Base-by-base conservation (phyloP, 2,329 filamentous ascomycete species). In the Pseudogymnoascus sp. region DNA sequence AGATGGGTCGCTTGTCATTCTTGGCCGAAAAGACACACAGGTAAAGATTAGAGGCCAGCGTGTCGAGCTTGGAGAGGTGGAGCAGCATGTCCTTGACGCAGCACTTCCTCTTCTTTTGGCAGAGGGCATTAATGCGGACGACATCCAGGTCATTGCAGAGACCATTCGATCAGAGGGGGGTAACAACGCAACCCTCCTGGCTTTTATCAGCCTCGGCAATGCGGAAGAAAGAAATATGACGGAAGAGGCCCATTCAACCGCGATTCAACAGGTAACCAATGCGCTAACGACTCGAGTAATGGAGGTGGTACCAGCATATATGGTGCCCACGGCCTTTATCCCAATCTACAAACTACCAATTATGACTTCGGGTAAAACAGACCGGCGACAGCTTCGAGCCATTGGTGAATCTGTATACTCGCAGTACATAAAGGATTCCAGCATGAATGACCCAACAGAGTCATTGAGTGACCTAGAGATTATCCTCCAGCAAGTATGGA, bases 11-110 rank as follows among this genome's bases (percentile, higher is more conserved):
- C 78, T 86, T 43, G 70, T 78, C 12, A 85, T 83, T 64, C 74
- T 86, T 33, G 84, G 85, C 6, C 79, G 86, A 57, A 80, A 80
- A 57, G 86, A 88, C 67, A 81, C 80, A 22, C 85, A 86, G 69
- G 81, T 86, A 61, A 89, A 89, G 37, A 36, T 67, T 14, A 60
- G 63, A 6, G 66, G 66, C 3, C 66, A 66, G 37, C 47, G 66
- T 14, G 60, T 67, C 20, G 66, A 67, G 59, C 57, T 67, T 14
- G 64, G 61, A 9, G 66, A 65, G 18, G 61, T 67, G 3, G 66
- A 67, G 36, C 20, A 60, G 37, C 58, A 39, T 11, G 58, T 50
- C 20, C 22, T 39, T 8, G 28, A 58, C 2, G 43, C 43, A 30
- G 43, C 25, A 50, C 43, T 58, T 14, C 20, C 37, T 18, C 33